phyloP scores from a whole-genome alignment of 2,329 filamentous ascomycete species.

The Harringtonia aguacate region DNA sequence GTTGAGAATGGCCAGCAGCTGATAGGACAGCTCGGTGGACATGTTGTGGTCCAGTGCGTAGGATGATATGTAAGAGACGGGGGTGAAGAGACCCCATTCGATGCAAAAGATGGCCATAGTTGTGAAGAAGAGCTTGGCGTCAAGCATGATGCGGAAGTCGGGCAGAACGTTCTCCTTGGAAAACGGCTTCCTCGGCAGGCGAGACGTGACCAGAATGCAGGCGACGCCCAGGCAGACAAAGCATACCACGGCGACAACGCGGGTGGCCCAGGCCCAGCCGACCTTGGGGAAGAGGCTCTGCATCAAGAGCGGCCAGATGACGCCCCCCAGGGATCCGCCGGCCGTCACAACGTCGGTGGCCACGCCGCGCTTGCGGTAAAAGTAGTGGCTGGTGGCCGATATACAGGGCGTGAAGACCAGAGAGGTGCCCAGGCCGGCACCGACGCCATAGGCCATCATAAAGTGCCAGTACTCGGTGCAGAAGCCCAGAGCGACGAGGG shows the following conservation, averaged over 20 bases:
- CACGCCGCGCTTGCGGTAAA: constrained; percentile 14
- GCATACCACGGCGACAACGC: constrained; percentile 19
- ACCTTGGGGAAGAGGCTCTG: constrained; percentile 16
- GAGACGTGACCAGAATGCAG: no score
- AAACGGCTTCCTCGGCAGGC: no score
- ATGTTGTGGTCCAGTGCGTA: no score
- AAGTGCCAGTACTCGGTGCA: constrained; percentile 38
- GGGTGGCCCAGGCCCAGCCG: constrained; percentile 24
- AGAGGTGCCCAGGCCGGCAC: constrained; percentile 29
- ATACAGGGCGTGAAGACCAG: constrained; percentile 24
- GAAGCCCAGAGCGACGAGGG: constrained; percentile 34
- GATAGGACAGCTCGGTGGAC: no score
- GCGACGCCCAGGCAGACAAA: no score
- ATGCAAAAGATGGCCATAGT: no score
- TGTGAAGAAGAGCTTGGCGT: no score
- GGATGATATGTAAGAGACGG: no score
- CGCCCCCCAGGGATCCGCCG: constrained; percentile 16
- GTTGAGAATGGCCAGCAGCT: constrained; percentile 17
- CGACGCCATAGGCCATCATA: constrained; percentile 29
- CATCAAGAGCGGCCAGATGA: constrained; percentile 24
- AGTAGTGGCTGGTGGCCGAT: constrained; percentile 20
- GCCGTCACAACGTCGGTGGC: constrained; percentile 16
- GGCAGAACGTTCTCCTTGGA: no score
- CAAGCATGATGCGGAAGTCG: no score
- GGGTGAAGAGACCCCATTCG: no score